Percentiles rank a stretch among this genome's conserved stretches.
These are phyloP conservation scores for Phytopythium mirpurense DNA, from an alignment of 352 stramenopile genomes.

Conservation along the genomic window DNA sequence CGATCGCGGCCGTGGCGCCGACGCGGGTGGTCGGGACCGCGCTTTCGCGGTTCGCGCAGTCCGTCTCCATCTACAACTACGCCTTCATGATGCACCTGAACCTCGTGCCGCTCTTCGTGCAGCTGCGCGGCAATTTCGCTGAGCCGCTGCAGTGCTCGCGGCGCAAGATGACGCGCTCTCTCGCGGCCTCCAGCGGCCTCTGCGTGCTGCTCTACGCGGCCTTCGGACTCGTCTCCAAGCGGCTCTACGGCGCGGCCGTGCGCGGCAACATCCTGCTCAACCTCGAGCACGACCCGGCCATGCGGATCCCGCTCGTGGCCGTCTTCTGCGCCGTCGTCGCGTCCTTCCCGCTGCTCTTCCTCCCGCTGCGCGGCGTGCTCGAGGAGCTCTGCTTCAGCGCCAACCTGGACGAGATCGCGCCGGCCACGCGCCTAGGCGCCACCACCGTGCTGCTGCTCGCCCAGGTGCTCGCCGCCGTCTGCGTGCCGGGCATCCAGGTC, in stretches of 20 bases:
- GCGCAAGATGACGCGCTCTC: conserved; percentile 49
- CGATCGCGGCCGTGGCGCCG: conserved; percentile 15
- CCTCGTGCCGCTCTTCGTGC: conserved; percentile 67
- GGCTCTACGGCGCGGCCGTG: conserved; percentile 50
- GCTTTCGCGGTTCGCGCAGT: conserved; percentile 43
- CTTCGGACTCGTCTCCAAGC: conserved; percentile 44
- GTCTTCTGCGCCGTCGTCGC: conserved; percentile 68
- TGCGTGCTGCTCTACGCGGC: conserved; percentile 58
- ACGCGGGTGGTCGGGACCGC: conserved; percentile 24
- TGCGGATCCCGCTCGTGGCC: conserved; percentile 61
- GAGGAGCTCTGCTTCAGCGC: conserved; percentile 53
- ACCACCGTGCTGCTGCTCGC: conserved; percentile 53
- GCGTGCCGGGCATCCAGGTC: conserved; percentile 60
- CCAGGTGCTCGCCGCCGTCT: conserved; percentile 44
- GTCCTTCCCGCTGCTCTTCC: conserved; percentile 74
- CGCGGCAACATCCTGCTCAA: conserved; percentile 80
- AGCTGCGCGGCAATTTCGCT: conserved; percentile 51
- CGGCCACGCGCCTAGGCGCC: conserved; percentile 39
- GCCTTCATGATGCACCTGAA: conserved; percentile 87
- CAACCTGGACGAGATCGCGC: conserved; percentile 37
- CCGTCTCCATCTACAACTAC: conserved; percentile 77
- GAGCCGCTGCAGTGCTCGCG: conserved; percentile 40
- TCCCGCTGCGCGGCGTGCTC: conserved; percentile 53
- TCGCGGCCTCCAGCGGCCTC: conserved; percentile 40
- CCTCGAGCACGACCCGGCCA: conserved; percentile 61